Conservation (phyloP, 2,329 filamentous ascomycete genomes). For the Pseudogymnoascus sp. region DNA sequence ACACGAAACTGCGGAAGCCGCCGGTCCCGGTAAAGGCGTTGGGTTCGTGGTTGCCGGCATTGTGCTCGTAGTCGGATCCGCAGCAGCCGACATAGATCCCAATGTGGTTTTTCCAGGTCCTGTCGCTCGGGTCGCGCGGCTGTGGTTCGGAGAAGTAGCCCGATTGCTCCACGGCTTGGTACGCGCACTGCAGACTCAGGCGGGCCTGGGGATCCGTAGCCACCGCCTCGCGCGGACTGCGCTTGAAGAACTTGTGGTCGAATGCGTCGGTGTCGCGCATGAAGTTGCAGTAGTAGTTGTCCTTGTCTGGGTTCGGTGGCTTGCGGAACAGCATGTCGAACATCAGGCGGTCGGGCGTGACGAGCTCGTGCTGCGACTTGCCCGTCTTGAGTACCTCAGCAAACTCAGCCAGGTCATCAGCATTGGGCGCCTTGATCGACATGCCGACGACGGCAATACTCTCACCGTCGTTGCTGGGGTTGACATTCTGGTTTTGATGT, state of each 20-base stretch:
- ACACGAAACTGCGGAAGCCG: slow-evolving; percentile 27
- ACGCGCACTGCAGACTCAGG: slow-evolving; percentile 18
- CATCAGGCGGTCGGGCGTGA: slow-evolving; percentile 20
- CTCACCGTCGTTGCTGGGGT: slow-evolving; percentile 12
- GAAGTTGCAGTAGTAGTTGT: slow-evolving; percentile 14
- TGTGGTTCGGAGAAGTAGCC: slow-evolving; percentile 12
- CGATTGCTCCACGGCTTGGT: slow-evolving; percentile 22
- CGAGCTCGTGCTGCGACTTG: slow-evolving; percentile 24
- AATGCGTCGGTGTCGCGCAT: slow-evolving; percentile 10
- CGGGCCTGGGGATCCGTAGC: slow-evolving; percentile 21
- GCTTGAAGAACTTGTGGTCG: slow-evolving; percentile 16
- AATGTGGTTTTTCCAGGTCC: slow-evolving; percentile 15
- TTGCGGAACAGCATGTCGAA: slow-evolving; percentile 25
- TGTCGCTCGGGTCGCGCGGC: neutral
- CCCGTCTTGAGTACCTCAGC: slow-evolving; percentile 22
- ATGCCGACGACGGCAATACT: slow-evolving; percentile 30
- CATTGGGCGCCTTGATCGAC: slow-evolving; percentile 28
- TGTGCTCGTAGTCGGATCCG: slow-evolving; percentile 24
- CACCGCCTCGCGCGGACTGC: neutral
- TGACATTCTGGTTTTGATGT: neutral
- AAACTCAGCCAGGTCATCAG: slow-evolving; percentile 27
- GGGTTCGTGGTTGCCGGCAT: slow-evolving; percentile 23
- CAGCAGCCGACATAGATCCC: slow-evolving; percentile 25
- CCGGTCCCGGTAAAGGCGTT: slow-evolving; percentile 24
- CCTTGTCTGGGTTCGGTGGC: neutral